phyloP scores from a whole-genome alignment of 1,284 basidiomycete species.

The Ustilago trichophora region DNA sequence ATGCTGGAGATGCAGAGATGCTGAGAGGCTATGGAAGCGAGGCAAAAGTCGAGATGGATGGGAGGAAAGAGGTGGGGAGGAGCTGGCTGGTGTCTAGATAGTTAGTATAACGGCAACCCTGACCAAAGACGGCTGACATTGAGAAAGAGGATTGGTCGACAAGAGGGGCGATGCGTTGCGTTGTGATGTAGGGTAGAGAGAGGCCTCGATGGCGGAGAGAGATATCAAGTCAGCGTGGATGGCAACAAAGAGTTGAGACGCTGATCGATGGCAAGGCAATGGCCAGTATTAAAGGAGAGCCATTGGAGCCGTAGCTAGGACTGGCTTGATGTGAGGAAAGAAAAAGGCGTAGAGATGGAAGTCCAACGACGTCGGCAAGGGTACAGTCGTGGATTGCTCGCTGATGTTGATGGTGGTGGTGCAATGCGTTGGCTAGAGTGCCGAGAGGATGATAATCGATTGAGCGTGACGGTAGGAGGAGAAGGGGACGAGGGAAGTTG shows the following conservation, averaged over 20 bases:
- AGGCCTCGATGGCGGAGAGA: too few relatives aligned
- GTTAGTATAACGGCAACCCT: slow-evolving; percentile 45
- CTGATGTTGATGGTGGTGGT: too few relatives aligned
- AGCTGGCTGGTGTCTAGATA: slow-evolving; percentile 48
- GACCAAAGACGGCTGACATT: slow-evolving; percentile 49
- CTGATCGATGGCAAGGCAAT: neutral
- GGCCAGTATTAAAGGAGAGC: slow-evolving; percentile 3
- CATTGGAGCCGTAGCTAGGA: slow-evolving; percentile 6
- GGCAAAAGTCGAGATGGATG: neutral
- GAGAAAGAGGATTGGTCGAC: slow-evolving; percentile 14
- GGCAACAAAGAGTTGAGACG: neutral
- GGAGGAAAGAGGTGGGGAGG: neutral
- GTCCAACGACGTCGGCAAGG: too few relatives aligned
- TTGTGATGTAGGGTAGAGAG: neutral
- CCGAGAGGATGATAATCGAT: too few relatives aligned
- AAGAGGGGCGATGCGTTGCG: slow-evolving; percentile 5
- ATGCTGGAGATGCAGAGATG: too few relatives aligned
- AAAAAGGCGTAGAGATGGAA: too few relatives aligned
- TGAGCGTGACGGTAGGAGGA: too few relatives aligned
- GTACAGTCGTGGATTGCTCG: too few relatives aligned
- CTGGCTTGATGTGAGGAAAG: too few relatives aligned
- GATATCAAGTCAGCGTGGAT: too few relatives aligned
- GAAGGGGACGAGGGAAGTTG: too few relatives aligned
- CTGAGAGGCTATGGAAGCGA: neutral
- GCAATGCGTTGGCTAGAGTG: too few relatives aligned